Conservation (phyloP, 768 basidiomycete genomes). For the Naganishia kalamii region DNA sequence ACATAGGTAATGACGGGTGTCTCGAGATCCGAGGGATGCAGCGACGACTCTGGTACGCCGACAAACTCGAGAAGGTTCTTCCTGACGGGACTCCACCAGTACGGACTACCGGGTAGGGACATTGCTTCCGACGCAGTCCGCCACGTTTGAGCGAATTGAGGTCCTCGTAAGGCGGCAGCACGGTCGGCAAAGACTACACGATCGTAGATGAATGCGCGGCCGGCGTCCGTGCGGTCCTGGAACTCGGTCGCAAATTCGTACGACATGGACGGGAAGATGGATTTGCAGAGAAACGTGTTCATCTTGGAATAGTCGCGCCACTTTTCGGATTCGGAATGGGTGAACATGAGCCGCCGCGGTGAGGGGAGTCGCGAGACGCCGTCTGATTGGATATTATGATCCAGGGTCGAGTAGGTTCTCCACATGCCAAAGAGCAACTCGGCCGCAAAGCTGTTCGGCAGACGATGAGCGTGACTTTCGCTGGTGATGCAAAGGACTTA, state of each 20-base stretch:
- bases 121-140: conserved; percentile 72
- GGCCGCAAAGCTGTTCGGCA: conserved; percentile 67
- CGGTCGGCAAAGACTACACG: conserved; percentile 84
- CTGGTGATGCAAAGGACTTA: conserved; percentile 26
- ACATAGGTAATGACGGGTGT: conserved; percentile 87
- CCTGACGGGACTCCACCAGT: conserved; percentile 77
- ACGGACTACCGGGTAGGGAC: conserved; percentile 61
- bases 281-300: conserved; percentile 80
- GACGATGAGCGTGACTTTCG: neutral
- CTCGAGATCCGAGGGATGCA: conserved; percentile 34
- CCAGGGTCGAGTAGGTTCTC: conserved; percentile 79
- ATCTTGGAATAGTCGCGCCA: conserved; percentile 89
- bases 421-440: conserved; percentile 89
- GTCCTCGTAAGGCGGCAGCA: conserved; percentile 69
- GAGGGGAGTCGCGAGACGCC: conserved; percentile 69
- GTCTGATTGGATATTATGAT: conserved; percentile 58
- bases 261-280: conserved; percentile 69
- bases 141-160: conserved; percentile 62
- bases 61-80: conserved; percentile 67
- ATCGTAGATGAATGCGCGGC: conserved; percentile 68
- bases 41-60: conserved; percentile 39
- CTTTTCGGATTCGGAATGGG: conserved; percentile 63
- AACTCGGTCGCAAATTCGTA: conserved; percentile 81
- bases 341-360: conserved; percentile 68
- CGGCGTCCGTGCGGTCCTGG: conserved; percentile 67